Evolutionary conservation across 2,329 filamentous ascomycete species (phyloP), one percentile per base, ranked within the genome.

Genomic region (Colletotrichum horii): DNA sequence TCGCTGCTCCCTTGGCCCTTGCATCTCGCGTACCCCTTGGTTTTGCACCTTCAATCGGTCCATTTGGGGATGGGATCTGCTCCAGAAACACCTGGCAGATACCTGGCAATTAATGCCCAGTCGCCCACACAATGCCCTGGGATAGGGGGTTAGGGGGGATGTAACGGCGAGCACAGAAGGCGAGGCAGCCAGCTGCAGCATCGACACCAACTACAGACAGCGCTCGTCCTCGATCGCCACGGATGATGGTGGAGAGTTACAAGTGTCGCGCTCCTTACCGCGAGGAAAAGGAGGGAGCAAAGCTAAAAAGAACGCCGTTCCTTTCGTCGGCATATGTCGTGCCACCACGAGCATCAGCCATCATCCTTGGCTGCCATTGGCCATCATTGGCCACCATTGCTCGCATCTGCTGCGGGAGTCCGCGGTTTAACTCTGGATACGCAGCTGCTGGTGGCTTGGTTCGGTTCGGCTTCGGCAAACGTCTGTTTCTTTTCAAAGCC

Each of bases 1-100:
- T 73, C 70, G 43, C 36, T 66, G 64, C 58, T 69, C 64, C n/a
- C 74, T 74, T 67, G 67, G 70, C 69, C 76, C 76, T 76, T 74
- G 76, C 74, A 74, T 68, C 65, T 73, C 64, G 74, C 38, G 43
- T 66, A 58, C 70, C 74, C 74, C 74, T 65, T 68, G 70, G 70
- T 26, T 43, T 65, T 69, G 74, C 56, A 36, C 70, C 73, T 68
- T 75, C 15, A 56, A 68, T 55, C 64, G 38, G 62, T 75, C 69
- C 38, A 75, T 71, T 74, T 30, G 61, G 34, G 66, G 60, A 60
- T 74, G 48, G 52, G 72, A 75, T 71, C 68, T 55, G 16, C 68
- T 68, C 36, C 60, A 66, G 61, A 71, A 75, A 66, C 68, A 71
- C 55, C 58, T 32, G 58, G 43, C 43, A 61, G 34, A 61, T 22